Base-by-base conservation (phyloP, 106 monocot genomes). In the Phalaenopsis aphrodite region DNA sequence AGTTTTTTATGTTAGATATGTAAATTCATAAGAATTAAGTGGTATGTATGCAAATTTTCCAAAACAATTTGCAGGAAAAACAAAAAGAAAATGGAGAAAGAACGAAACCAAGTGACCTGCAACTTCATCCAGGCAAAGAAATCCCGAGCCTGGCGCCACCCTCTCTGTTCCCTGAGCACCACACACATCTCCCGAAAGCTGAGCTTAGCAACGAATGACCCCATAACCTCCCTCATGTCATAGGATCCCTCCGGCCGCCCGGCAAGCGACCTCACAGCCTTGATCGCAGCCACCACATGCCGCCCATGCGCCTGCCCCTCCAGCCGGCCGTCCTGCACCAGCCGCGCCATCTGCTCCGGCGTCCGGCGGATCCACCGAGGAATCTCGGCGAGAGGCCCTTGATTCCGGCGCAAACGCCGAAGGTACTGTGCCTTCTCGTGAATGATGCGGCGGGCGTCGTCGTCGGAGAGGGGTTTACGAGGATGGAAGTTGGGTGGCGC, bases 121-220 rank as follows among this genome's bases (percentile, higher is more conserved):
- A 94, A 73, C 84, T 99, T 99, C 98, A 99, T 99, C 98, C 98
- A 99, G 19, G 45, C 81, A 58, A 99, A 94, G 88, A 94, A 99
- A 81, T 94, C 93, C 64, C 91, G 78, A 3, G 82, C 94, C 91
- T 91, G 94, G 79, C 93, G 78, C 98, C 98, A 99, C 18, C 92
- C 89, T 3, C 85, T 74, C 81, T 93, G 98, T 78, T 94, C 89
- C 83, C 86, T 89, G 41, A 99, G 88, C 69, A 99, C 98, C 1
- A 87, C 85, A 61, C 98, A 99, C 98, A 99, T 98, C 86, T 98
- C 98, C 76, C 91, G 72, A 78, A 94, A 98, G 30, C 80, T 91
- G 21, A 98, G 88, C 87, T 91, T 88, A 36, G 88, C 75, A 14
- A 94, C 88, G 77, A 99, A 94, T 23, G 87, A 82, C 30, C 79